Evolutionary conservation across 768 basidiomycete genomes (phyloP), one percentile per base, ranked within the genome.

Genomic region (Rhizopogon roseolus): DNA sequence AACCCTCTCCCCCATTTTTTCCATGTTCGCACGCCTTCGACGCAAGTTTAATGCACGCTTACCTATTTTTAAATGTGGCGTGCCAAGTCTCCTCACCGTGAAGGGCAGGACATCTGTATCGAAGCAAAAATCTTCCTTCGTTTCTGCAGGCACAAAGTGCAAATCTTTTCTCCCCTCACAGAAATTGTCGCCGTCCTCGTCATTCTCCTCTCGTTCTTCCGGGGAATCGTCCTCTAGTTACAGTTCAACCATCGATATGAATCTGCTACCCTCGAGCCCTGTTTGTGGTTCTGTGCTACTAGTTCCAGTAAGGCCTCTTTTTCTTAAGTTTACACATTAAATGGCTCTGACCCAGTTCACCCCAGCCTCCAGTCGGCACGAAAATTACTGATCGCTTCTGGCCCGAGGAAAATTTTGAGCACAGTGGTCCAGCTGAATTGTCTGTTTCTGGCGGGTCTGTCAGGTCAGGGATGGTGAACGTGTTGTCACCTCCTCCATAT

Each of bases 311-410:
- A 1, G 34, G 34, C 16, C 34, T 10, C 14, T 48, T 25, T n/a
- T 25, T n/a, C 46, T 8, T 2, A 11, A 2, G 9, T 19, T 11
- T 28, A 25, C 27, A 42, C 29, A 51, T 45, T 64, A 52, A 66
- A 55, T 29, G 51, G 40, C 39, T 54, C 25, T 43, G 6, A 5
- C 52, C 1, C 49, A 6, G 28, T 42, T 51, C 38, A 48, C n/a
- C n/a, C 45, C 44, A 68, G 66, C 66, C 65, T 19, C 48, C 54
- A 8, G 60, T 70, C 52, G 66, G 66, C 28, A 49, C 59, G 3
- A 68, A 64, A 56, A 68, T 68, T 0, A 28, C 64, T 17, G 68
- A 70, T 32, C 55, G 57, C 1, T 68, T 68, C 56, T 70, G 66
- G 64, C 66, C 68, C 49, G 63, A 67, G 54, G 68, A 67, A 25